Conservation (phyloP, 2,329 filamentous ascomycete genomes). For the Paecilomyces variotii region DNA sequence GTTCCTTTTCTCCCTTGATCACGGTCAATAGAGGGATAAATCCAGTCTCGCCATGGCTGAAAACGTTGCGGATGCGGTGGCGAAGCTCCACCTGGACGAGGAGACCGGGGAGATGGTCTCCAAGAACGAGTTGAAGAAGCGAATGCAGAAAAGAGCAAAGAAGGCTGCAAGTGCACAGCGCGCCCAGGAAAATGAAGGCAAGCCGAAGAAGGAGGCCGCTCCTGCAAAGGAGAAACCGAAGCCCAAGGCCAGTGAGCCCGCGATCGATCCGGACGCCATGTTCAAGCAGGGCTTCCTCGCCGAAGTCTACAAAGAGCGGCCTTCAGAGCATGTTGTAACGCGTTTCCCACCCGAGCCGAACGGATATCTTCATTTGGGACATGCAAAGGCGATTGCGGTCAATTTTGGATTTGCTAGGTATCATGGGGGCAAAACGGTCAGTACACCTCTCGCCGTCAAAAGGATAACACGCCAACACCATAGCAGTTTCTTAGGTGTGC, state of each 20-base stretch:
- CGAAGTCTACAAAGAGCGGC: constrained; percentile 62
- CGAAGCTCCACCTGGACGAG: constrained; percentile 55
- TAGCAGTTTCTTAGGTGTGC: constrained; percentile 1
- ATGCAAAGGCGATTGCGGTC: constrained; percentile 89
- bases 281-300: constrained; percentile 72
- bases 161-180: constrained; percentile 2
- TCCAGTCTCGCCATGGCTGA: constrained; percentile 6
- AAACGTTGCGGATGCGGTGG: constrained; percentile 28
- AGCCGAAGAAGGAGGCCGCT: constrained; percentile 1
- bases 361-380: constrained; percentile 65
- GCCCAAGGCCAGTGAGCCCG: constrained; percentile 18
- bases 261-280: constrained; percentile 52
- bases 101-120: constrained; percentile 60
- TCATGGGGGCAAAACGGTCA: constrained; percentile 54
- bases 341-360: constrained; percentile 85
- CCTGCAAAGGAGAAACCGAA: constrained; percentile 8
- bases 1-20: not conserved
- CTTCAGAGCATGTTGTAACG: constrained; percentile 47
- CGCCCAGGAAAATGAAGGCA: not conserved
- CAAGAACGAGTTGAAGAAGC: constrained; percentile 57
- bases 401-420: constrained; percentile 91
- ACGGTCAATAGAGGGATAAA: not conserved
- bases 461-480: not conserved
- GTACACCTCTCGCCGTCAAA: not conserved
- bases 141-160: constrained; percentile 41